A percentile compares a stretch with the other conserved stretches of the same genome.
Evolutionary conservation across 148 eudicot species (phyloP).

Genomic region (Rhododendron kiyosumense): DNA sequence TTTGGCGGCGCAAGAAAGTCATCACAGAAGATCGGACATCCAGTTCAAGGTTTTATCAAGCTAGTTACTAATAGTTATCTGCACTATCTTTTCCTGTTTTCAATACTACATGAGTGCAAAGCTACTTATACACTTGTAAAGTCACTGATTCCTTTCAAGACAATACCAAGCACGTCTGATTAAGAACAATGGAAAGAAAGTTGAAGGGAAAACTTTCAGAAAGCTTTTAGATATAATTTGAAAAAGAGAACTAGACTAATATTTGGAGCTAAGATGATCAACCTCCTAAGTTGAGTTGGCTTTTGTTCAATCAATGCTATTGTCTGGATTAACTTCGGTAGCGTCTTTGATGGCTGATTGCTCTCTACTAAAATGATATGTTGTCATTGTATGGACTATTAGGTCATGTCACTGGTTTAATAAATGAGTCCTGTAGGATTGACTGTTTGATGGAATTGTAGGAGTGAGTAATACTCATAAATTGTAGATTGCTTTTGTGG

Average conservation of each 20-base stretch:
- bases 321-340: neutral
- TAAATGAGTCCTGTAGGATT: neutral
- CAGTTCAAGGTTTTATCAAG: slow-evolving; percentile 15
- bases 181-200: neutral
- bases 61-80: neutral
- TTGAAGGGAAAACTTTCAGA: neutral
- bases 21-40: slow-evolving; percentile 62
- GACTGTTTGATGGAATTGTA: neutral
- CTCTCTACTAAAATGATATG: neutral
- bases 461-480: neutral
- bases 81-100: neutral
- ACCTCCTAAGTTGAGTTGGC: neutral
- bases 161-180: neutral
- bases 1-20: slow-evolving; percentile 47
- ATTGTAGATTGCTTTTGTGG: neutral
- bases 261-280: neutral
- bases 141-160: neutral
- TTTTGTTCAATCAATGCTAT: neutral
- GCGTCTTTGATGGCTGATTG: neutral
- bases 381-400: neutral
- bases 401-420: neutral
- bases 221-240: neutral
- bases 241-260: neutral
- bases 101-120: neutral
- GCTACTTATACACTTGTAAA: neutral